Base-by-base conservation (phyloP, 106 monocot species). In the Triglochin maritima region DNA sequence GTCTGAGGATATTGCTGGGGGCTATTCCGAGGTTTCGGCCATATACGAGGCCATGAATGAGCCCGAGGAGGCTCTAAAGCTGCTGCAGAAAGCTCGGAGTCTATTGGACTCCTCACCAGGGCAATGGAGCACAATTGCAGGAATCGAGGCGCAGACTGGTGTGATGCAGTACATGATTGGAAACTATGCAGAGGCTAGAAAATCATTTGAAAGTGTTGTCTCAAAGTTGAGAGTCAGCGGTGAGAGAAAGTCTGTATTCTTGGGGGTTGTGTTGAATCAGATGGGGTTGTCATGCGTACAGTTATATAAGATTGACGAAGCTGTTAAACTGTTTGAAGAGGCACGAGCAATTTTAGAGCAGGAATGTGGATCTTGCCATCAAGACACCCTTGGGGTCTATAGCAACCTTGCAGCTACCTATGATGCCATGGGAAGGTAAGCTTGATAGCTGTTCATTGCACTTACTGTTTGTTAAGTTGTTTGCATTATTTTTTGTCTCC, bases 361-460 rank as follows among this genome's bases (percentile, higher is more conserved):
- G 49, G 81, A 76, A 59, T 77, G 72, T 57, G 77, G 81, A 1
- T 50, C 71, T 14, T 65, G 41, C 49, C 72, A 81, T 57, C 81
- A 67, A 15, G 81, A 81, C 63, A 77, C 76, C 50, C 76, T 81
- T 54, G 81, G 76, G 14, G 81, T 81, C 6, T 81, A 72, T 56
- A 77, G 76, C 76, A 81, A 81, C 73, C 72, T 81, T 17, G 81
- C 81, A 10, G 81, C 76, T 59, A 71, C 81, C 53, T 81, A 81
- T 59, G 81, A 81, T 64, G 81, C 81, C 43, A 72, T 81, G 81
- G 81, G 81, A 72, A 81, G 81, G 81, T 81, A 67, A 69, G 50
- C 60, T 8, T 52, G 52, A 52, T 11, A 52, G 52, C 11, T 52
- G 7, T 8, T 41, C 7, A 52, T 52, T 52, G 2, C 52, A 52